These are phyloP conservation scores for Aphanomyces invadans DNA, from an alignment of 352 stramenopile genomes.

Conservation along the genomic window DNA sequence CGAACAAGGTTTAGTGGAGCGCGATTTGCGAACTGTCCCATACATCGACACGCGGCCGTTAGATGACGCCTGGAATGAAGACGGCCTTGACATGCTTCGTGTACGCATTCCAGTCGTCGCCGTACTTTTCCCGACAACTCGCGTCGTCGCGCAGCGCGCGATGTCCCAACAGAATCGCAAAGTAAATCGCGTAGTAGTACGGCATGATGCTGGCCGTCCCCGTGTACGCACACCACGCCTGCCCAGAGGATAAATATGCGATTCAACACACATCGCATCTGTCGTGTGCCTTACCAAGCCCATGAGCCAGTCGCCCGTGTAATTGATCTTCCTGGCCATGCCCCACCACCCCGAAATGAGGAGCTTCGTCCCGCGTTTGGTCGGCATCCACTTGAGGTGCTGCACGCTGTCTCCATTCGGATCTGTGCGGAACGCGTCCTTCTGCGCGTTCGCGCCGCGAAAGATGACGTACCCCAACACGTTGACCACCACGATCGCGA, in stretches of 20 bases:
- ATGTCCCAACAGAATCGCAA: slow-evolving; percentile 84
- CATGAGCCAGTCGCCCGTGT: slow-evolving; percentile 88
- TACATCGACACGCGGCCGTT: no score
- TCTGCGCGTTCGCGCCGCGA: slow-evolving; percentile 75
- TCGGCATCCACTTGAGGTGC: slow-evolving; percentile 71
- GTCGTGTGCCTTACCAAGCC: slow-evolving; percentile 52
- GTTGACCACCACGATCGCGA: slow-evolving; percentile 46
- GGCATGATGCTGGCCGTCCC: slow-evolving; percentile 45
- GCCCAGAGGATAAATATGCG: not conserved
- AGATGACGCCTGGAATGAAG: slow-evolving; percentile 1
- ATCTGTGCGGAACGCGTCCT: slow-evolving; percentile 82
- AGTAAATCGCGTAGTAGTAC: slow-evolving; percentile 92
- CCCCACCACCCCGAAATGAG: slow-evolving; percentile 88
- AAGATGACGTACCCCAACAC: slow-evolving; percentile 79
- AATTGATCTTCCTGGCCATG: slow-evolving; percentile 83
- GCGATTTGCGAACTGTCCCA: no score
- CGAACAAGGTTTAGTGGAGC: no score
- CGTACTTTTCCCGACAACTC: slow-evolving; percentile 43
- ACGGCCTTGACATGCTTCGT: slow-evolving; percentile 30
- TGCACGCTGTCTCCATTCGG: slow-evolving; percentile 38
- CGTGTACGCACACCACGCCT: slow-evolving; percentile 38
- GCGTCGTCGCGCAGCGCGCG: slow-evolving; percentile 34
- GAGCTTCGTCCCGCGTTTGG: slow-evolving; percentile 68
- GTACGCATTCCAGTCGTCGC: slow-evolving; percentile 41
- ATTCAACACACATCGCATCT: no score